A percentile compares a stretch with the other conserved stretches of the same genome.
Conservation (phyloP, 345 rosid species). For the Hibiscus syriacus region DNA sequence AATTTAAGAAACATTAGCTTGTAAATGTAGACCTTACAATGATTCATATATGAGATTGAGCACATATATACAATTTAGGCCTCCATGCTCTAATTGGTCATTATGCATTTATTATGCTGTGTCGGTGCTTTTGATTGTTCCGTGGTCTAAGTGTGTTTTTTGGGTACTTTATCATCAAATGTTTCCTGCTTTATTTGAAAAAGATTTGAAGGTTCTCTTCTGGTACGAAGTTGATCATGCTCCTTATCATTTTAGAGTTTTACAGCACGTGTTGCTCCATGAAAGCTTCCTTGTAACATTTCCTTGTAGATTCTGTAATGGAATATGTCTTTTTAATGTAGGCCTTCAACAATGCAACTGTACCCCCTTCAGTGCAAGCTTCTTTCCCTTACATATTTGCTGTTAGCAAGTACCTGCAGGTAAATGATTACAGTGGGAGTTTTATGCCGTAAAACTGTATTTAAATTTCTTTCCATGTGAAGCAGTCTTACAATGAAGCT, state of each 20-base stretch:
- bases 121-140: not conserved
- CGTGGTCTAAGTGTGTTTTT: not conserved
- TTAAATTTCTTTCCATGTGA: not conserved
- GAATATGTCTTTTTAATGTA: not conserved
- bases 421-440: not conserved
- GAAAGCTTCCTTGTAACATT: not conserved
- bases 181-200: not conserved
- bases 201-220: not conserved
- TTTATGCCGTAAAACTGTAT: not conserved
- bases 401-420: not conserved
- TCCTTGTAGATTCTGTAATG: not conserved
- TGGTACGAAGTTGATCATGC: constrained; percentile 1
- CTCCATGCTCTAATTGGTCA: not conserved
- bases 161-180: not conserved
- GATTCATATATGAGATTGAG: not conserved
- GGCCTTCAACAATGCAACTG: not conserved
- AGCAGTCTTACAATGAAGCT: not conserved
- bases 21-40: not conserved
- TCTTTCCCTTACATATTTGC: not conserved
- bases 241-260: not conserved
- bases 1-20: not conserved
- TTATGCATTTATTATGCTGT: not conserved
- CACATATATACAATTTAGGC: not conserved
- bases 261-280: not conserved
- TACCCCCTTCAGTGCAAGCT: not conserved